These are phyloP conservation scores for Pugionium cornutum DNA, from an alignment of 345 rosid species.

Conservation along the genomic window DNA sequence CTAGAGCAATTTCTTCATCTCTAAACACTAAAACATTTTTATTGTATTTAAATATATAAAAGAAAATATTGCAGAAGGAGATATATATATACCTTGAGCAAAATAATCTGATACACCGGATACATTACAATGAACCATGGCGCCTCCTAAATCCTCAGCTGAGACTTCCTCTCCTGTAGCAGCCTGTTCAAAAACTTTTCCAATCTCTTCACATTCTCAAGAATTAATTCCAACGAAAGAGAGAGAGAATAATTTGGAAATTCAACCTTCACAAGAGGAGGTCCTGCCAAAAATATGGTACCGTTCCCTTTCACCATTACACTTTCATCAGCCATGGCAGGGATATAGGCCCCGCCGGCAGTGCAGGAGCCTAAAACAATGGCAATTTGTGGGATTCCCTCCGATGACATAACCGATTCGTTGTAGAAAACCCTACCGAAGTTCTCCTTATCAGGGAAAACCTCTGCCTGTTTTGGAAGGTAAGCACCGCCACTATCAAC, in stretches of 20 bases:
- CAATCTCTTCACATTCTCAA: conserved; percentile 18
- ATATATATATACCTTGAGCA: conserved; percentile 73
- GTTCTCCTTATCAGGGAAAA: conserved; percentile 92
- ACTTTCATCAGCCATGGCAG: conserved; percentile 99
- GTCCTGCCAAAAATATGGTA: conserved; percentile 95
- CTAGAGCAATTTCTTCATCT: conserved; percentile 36
- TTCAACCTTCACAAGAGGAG: conserved; percentile 89
- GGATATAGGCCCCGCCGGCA: conserved; percentile 96
- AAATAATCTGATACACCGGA: conserved; percentile 96
- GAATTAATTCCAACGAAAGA: neutral
- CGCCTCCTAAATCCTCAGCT: conserved; percentile 96
- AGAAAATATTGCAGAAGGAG: neutral
- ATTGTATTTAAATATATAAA: neutral
- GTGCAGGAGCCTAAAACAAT: conserved; percentile 93
- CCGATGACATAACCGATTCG: conserved; percentile 87
- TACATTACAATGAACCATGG: conserved; percentile 81
- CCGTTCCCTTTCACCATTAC: conserved; percentile 98
- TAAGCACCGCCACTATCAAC: conserved; percentile 97
- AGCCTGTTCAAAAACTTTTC: conserved; percentile 67
- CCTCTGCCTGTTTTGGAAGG: conserved; percentile 96
- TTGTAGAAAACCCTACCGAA: conserved; percentile 95
- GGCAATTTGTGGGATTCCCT: conserved; percentile 94
- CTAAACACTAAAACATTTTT: conserved; percentile 1
- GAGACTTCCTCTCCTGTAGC: conserved; percentile 95
- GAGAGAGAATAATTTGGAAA: conserved; percentile 3